Evolutionary conservation across 2,329 filamentous ascomycete species (phyloP), one percentile per base, ranked within the genome.

Genomic region (Xylaria digitata): DNA sequence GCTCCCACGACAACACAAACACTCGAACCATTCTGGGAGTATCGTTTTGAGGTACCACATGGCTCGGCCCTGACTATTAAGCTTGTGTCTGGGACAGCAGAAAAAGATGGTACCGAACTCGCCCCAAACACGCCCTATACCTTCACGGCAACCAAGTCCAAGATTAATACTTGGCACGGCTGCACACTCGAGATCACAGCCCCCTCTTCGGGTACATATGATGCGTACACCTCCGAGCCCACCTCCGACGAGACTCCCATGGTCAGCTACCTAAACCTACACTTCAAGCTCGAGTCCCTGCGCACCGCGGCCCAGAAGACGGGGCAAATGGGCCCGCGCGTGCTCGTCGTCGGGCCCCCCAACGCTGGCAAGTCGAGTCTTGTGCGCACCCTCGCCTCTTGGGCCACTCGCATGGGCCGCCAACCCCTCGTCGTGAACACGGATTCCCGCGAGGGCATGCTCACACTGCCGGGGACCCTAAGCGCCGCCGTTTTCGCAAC

Each of bases 101-200:
- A 99, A 80, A 89, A 97, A 76, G 97, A 98, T 77, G 96, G 96
- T 77, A 94, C 95, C 62, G 96, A 99, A 81, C 90, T 99, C 49
- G 94, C 94, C 11, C 86, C 88, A 9, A 91, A 91, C 63, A 91
- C 91, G 58, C 85, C 87, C 9, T 98, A 98, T 82, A 90, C 85
- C 37, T 95, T 99, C 79, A 86, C 87, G 52, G 92, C 93, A 63
- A 87, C 87, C 72, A 96, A 96, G 82, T 92, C 92, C 65, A 94
- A 95, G 68, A 91, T 99, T 75, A 92, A 92, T 79, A 97, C 94
- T 57, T 97, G 93, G 91, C 89, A 95, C 75, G 95, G 96, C 74
- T 97, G 94, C 80, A 89, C 89, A 60, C 82, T 99, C 67, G 92
- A 97, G 79, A 85, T 97, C 66, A 88, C 85, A 49, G 90, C 90